Evolutionary conservation across 169 alveolate genomes (phyloP).

Genomic region (Eimeria falciformis): DNA sequence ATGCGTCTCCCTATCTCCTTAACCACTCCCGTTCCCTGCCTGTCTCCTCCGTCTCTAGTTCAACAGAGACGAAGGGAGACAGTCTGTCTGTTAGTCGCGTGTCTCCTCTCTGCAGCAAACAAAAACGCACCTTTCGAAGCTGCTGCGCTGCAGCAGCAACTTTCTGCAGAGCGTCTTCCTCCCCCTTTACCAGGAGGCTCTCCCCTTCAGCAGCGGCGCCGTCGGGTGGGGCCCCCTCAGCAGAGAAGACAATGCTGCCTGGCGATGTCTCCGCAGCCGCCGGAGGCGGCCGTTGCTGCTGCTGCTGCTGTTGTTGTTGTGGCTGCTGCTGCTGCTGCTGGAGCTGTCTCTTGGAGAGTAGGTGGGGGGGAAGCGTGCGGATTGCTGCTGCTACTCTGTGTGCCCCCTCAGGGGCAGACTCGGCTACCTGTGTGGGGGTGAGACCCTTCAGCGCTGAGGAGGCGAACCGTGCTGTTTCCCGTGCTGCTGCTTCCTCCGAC

Average conservation of each 20-base stretch:
- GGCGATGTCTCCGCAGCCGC: neutral
- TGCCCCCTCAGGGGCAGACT: conserved; percentile 17
- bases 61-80: neutral
- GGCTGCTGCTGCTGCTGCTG: conserved; percentile 41
- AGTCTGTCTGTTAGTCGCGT: neutral
- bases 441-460: conserved; percentile 5
- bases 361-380: neutral
- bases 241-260: neutral
- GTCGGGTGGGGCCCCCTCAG: neutral
- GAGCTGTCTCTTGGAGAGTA: neutral
- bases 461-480: neutral
- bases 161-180: neutral
- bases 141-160: conserved; percentile 8
- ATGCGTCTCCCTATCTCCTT: neutral
- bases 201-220: conserved; percentile 22
- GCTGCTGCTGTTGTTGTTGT: conserved; percentile 5
- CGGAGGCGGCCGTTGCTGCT: conserved; percentile 4
- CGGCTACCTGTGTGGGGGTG: neutral
- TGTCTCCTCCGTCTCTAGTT: neutral
- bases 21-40: neutral
- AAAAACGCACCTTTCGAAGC: neutral
- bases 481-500: conserved; percentile 24
- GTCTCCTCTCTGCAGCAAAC: neutral
- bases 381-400: conserved; percentile 31
- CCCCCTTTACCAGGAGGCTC: neutral